phyloP scores from a whole-genome alignment of 208 protist genomes.

The Trichomonas vaginalis region DNA sequence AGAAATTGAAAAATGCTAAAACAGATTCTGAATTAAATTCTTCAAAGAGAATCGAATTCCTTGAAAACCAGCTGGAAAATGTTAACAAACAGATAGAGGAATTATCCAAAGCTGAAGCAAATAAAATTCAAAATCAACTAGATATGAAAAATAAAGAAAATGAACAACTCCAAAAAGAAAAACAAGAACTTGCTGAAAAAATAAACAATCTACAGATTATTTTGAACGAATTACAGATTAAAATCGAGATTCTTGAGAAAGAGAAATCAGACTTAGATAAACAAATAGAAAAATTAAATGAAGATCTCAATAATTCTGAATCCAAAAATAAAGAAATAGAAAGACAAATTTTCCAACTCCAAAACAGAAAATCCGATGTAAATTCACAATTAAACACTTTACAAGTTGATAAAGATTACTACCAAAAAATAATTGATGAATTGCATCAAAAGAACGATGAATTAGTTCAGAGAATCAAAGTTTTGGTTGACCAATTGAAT shows the following conservation, averaged over 20 bases:
- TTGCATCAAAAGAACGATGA: too few relatives aligned
- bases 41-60: too few relatives aligned
- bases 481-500: too few relatives aligned
- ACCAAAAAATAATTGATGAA: too few relatives aligned
- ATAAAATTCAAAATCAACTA: background rate
- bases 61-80: background rate
- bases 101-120: background rate
- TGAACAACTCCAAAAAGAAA: background rate
- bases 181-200: background rate
- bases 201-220: too few relatives aligned
- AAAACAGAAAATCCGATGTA: background rate
- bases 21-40: too few relatives aligned
- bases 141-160: background rate
- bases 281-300: background rate
- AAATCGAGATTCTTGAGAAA: background rate
- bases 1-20: too few relatives aligned
- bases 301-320: background rate
- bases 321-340: background rate
- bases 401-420: too few relatives aligned
- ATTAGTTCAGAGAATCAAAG: too few relatives aligned
- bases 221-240: background rate
- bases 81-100: background rate
- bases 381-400: too few relatives aligned
- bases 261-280: background rate
- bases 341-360: background rate